Base-by-base conservation (phyloP, 345 rosid species). In the Stellera chamaejasme region DNA sequence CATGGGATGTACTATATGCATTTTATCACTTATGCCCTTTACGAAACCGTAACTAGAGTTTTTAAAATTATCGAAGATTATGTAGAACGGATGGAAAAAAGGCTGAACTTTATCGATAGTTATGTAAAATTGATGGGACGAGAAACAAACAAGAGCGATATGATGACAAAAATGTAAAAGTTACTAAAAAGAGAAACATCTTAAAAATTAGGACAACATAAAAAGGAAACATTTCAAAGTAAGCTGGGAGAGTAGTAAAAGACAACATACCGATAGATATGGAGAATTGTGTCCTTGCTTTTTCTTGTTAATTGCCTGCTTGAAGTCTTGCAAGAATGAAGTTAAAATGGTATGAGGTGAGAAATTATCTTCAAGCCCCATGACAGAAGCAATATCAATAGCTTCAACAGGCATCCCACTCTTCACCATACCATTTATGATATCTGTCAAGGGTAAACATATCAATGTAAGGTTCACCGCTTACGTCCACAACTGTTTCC, bases 371-470 rank as follows among this genome's bases (percentile, higher is more conserved):
- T 79, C 90, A 54, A 86, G 61, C 27, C 77, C 79, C 36, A 90
- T 83, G 60, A 70, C 66, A 44, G 56, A 65, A 50, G 79, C 78
- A 56, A 82, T 55, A 63, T 86, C 88, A 52, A 82, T 71, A 57
- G 95, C 90, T 61, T 86, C 78, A n/a, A 79, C 56, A 63, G 69
- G 74, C 76, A 67, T 65, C 50, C 82, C 78, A 50, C 60, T 72
- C 75, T 69, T 81, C 69, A 69, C 71, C 81, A 74, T 69, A 67
- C 60, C 62, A 57, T 72, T 77, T 58, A 84, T 63, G 46, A 86
- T 64, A 63, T 65, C 96, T 88, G 79, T 52, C 47, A 68, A 44
- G 57, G 50, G 56, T 55, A 27, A 55, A 48, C 6, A 66, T n/a
- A n/a, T n/a, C n/a, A n/a, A n/a, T n/a, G n/a, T n/a, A n/a, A n/a